Evolutionary conservation across 2,329 filamentous ascomycete genomes (phyloP).

Genomic region (Fusarium subglutinans): DNA sequence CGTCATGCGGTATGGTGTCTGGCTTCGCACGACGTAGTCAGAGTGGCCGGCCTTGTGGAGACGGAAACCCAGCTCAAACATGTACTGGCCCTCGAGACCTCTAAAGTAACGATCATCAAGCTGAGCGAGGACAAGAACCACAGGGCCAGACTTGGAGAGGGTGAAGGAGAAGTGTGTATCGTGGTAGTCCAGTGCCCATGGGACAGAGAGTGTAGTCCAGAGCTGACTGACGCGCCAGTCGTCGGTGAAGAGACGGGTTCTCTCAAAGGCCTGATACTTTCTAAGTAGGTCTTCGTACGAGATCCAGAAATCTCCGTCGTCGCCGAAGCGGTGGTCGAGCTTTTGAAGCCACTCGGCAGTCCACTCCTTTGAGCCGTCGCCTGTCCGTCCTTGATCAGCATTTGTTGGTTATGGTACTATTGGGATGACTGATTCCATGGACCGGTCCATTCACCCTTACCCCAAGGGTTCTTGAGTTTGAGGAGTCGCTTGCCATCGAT

Average conservation of each 20-base stretch:
- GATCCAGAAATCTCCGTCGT: slow-evolving; percentile 75
- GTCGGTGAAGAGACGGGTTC: slow-evolving; percentile 64
- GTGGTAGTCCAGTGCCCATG: slow-evolving; percentile 65
- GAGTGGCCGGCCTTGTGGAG: slow-evolving; percentile 60
- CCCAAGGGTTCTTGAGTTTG: slow-evolving; percentile 81
- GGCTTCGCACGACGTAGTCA: slow-evolving; percentile 65
- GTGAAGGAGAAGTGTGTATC: slow-evolving; percentile 63
- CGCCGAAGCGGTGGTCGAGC: slow-evolving; percentile 77
- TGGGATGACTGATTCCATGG: slow-evolving; percentile 67
- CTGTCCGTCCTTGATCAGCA: slow-evolving; percentile 42
- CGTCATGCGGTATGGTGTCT: slow-evolving; percentile 67
- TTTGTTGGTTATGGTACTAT: rapidly evolving
- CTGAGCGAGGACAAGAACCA: slow-evolving; percentile 66
- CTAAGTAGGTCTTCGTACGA: slow-evolving; percentile 66
- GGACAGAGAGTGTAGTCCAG: slow-evolving; percentile 63
- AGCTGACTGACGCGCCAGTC: slow-evolving; percentile 62
- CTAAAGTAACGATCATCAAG: slow-evolving; percentile 67
- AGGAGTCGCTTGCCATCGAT: slow-evolving; percentile 69
- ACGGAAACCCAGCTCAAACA: slow-evolving; percentile 63
- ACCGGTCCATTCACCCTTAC: slow-evolving; percentile 81
- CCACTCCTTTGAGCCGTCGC: slow-evolving; percentile 85
- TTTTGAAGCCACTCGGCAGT: slow-evolving; percentile 80
- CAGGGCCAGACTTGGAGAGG: slow-evolving; percentile 57
- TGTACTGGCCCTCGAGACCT: slow-evolving; percentile 66
- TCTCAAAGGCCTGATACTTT: slow-evolving; percentile 67